Base-by-base conservation (phyloP, 169 alveolate species). In the Condylostoma magnum region DNA sequence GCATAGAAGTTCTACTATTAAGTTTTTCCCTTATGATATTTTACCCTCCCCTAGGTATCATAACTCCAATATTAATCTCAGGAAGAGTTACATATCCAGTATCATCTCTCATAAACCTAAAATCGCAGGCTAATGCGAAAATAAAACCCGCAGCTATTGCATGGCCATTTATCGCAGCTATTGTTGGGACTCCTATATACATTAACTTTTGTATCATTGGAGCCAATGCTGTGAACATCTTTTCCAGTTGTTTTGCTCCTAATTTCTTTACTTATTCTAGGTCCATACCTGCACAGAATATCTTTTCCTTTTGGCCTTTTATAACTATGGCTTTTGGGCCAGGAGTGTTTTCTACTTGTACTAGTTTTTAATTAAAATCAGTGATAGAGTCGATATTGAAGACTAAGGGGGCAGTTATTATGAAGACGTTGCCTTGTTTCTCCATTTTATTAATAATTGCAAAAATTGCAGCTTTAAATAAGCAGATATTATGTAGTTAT, bases 131-230 rank as follows among this genome's bases (percentile, higher is more conserved):
- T 55, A 80, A 52, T 20, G 90, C 88, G 8, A 87, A 54, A 67
- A 87, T 69, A 28, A 77, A 55, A 8, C 94, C 94, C 10, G 90
- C 94, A 20, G 94, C 94, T 34, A 67, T 71, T 0, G 86, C 87
- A 63, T 83, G 90, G 4, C 94, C 94, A 63, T 71, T 74, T 6
- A 87, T 58, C 31, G 74, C 76, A 10, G 91, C 77, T 51, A 87
- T 78, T 3, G 90, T 79, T 10, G 89, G 88, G 0, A 77, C 70
- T 15, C 77, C 66, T 22, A 77, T 70, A n/a, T 72, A 44, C 33
- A 73, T 28, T 28, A 87, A 48, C 52, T 91, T 70, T 6, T 85
- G 87, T 12, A 56, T 57, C 12, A 83, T 50, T 37, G 76, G 58
- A n/a, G 70, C 67, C 6, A 77, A 55, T 34, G 47, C 63, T 30